phyloP scores from a whole-genome alignment of 176 grass and related monocot genomes.

The Phragmites australis region DNA sequence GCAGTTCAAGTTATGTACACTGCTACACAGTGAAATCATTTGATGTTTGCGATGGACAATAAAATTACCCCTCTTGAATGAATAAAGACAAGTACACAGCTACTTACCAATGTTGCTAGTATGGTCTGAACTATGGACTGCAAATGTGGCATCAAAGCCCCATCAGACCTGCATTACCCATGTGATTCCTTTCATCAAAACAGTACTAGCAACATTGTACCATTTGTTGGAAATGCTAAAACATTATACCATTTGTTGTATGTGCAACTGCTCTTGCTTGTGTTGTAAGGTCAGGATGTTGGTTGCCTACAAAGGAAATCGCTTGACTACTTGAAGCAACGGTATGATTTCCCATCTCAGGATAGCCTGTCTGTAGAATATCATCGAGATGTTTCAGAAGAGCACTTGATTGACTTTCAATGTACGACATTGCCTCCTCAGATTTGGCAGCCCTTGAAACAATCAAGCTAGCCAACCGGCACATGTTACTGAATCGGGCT shows the following conservation, averaged over 20 bases:
- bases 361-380: slow-evolving; percentile 66
- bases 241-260: slow-evolving; percentile 60
- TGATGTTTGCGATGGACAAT: neutral
- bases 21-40: neutral
- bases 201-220: slow-evolving; percentile 23
- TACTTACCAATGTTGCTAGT: slow-evolving; percentile 30
- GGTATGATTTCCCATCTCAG: slow-evolving; percentile 55
- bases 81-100: slow-evolving; percentile 16
- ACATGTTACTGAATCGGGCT: slow-evolving; percentile 54
- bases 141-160: slow-evolving; percentile 42
- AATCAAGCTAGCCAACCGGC: slow-evolving; percentile 67
- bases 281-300: slow-evolving; percentile 55
- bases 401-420: slow-evolving; percentile 64
- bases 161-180: slow-evolving; percentile 45
- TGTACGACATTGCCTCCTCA: slow-evolving; percentile 69
- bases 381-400: slow-evolving; percentile 78
- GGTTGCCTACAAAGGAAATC: slow-evolving; percentile 55
- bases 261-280: slow-evolving; percentile 44
- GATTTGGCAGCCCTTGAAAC: slow-evolving; percentile 75
- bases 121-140: neutral
- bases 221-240: slow-evolving; percentile 22
- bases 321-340: slow-evolving; percentile 61
- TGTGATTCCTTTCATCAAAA: neutral
- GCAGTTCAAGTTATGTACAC: neutral
- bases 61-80: neutral